Conservation (phyloP, 805 yeast species). For the Jamesozyma lodderae region DNA sequence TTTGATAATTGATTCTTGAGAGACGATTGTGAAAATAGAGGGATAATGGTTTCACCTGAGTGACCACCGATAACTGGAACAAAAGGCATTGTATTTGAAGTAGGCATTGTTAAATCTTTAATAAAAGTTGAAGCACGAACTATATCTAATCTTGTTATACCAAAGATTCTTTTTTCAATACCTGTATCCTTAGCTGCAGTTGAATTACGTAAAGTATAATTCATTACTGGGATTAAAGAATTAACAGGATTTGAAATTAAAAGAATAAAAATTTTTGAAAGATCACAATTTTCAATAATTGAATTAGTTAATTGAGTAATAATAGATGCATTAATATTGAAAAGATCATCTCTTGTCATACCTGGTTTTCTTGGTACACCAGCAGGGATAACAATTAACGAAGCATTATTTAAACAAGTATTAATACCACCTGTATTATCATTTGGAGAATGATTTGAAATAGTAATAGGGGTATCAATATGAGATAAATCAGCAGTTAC, state of each 20-base stretch:
- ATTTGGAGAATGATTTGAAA: constrained; percentile 50
- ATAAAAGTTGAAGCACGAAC: constrained; percentile 76
- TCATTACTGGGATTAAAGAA: constrained; percentile 85
- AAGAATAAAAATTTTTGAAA: constrained; percentile 65
- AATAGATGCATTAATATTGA: constrained; percentile 76
- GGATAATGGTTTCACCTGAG: constrained; percentile 91
- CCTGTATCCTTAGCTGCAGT: constrained; percentile 37
- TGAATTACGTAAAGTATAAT: constrained; percentile 53
- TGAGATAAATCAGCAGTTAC: constrained; percentile 85
- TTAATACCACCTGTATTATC: constrained; percentile 3
- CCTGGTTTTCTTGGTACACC: constrained; percentile 94
- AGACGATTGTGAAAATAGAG: constrained; percentile 49
- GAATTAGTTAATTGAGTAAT: constrained; percentile 66
- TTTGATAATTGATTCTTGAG: constrained; percentile 23
- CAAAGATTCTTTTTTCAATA: constrained; percentile 67
- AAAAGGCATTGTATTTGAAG: constrained; percentile 32
- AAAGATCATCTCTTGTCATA: constrained; percentile 85
- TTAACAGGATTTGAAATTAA: constrained; percentile 91
- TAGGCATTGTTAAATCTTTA: constrained; percentile 39
- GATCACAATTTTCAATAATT: constrained; percentile 50
- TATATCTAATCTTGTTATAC: constrained; percentile 82
- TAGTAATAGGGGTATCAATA: constrained; percentile 58
- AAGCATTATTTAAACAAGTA: constrained; percentile 20
- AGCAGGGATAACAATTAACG: constrained; percentile 48
- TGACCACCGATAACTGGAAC: constrained; percentile 89